These are phyloP conservation scores for Coemansia sp. DNA, from an alignment of 371 early-diverging fungal species.

Conservation along the genomic window DNA sequence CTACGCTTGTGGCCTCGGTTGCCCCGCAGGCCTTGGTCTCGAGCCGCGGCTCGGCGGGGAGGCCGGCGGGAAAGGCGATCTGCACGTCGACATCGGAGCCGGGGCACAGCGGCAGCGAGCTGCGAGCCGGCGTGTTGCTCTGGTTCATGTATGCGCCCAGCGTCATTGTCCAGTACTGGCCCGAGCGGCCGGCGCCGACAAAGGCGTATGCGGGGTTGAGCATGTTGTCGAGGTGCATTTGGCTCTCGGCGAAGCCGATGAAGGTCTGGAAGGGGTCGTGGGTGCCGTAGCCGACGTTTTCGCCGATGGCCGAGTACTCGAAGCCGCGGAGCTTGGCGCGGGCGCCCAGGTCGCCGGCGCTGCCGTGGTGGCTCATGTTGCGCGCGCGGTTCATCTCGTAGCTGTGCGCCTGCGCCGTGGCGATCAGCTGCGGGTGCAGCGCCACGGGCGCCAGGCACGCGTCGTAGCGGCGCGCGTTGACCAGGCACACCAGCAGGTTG, in stretches of 20 bases:
- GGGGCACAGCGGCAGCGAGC: slow-evolving; percentile 38
- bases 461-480: slow-evolving; percentile 39
- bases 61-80: slow-evolving; percentile 43
- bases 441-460: slow-evolving; percentile 42
- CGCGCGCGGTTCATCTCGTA: slow-evolving; percentile 42
- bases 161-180: slow-evolving; percentile 41
- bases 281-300: slow-evolving; percentile 21
- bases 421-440: slow-evolving; percentile 31
- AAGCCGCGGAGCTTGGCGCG: slow-evolving; percentile 39
- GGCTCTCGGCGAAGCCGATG: slow-evolving; percentile 22
- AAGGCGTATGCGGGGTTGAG: slow-evolving; percentile 12
- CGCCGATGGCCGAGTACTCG: slow-evolving; percentile 13
- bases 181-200: slow-evolving; percentile 42
- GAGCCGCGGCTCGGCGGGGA: slow-evolving; percentile 24
- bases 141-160: slow-evolving; percentile 26
- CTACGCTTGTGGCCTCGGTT: slow-evolving; percentile 21
- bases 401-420: slow-evolving; percentile 44
- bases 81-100: slow-evolving; percentile 25
- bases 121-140: slow-evolving; percentile 14
- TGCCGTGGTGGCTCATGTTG: slow-evolving; percentile 37
- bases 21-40: slow-evolving; percentile 22
- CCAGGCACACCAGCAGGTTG: slow-evolving; percentile 32
- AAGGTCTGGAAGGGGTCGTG: slow-evolving; percentile 17
- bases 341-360: slow-evolving; percentile 12
- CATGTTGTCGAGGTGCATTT: slow-evolving; percentile 36